These are phyloP conservation scores for Golovinomyces cichoracearum DNA, from an alignment of 2,329 filamentous ascomycete species.

Conservation along the genomic window DNA sequence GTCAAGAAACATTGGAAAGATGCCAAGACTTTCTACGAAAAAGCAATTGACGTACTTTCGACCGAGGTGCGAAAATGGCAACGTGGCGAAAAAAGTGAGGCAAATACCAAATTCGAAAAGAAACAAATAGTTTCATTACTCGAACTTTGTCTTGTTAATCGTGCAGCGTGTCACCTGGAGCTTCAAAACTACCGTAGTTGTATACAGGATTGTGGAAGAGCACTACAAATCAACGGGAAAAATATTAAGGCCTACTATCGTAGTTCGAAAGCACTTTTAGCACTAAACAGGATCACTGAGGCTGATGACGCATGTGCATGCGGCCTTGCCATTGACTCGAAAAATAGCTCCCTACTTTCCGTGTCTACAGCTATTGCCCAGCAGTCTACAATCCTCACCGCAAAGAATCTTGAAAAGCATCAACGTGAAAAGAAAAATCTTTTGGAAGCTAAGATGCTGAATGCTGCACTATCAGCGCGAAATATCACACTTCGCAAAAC, in stretches of 20 bases:
- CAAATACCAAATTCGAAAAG: constrained; percentile 15
- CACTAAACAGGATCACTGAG: constrained; percentile 52
- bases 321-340: constrained; percentile 45
- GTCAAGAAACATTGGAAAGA: constrained; percentile 47
- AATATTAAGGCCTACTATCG: constrained; percentile 88
- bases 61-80: constrained; percentile 32
- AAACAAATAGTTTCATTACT: constrained; percentile 34
- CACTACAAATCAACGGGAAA: constrained; percentile 48
- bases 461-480: constrained; percentile 39
- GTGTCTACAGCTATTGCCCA: constrained; percentile 37
- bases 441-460: constrained; percentile 33
- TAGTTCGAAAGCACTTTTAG: constrained; percentile 49
- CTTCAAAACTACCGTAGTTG: constrained; percentile 70
- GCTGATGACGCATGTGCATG: constrained; percentile 53
- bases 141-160: constrained; percentile 60
- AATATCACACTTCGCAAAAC: constrained; percentile 43
- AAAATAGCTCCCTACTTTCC: constrained; percentile 38
- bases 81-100: constrained; percentile 18
- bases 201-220: constrained; percentile 58
- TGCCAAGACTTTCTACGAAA: constrained; percentile 74
- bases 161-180: constrained; percentile 71
- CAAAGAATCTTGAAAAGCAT: constrained; percentile 27
- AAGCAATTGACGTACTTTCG: constrained; percentile 50
- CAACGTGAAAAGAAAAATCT: constrained; percentile 28
- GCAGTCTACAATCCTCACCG: constrained; percentile 29